Conservation (phyloP, 148 eudicot species). For the Selenicereus undatus region DNA sequence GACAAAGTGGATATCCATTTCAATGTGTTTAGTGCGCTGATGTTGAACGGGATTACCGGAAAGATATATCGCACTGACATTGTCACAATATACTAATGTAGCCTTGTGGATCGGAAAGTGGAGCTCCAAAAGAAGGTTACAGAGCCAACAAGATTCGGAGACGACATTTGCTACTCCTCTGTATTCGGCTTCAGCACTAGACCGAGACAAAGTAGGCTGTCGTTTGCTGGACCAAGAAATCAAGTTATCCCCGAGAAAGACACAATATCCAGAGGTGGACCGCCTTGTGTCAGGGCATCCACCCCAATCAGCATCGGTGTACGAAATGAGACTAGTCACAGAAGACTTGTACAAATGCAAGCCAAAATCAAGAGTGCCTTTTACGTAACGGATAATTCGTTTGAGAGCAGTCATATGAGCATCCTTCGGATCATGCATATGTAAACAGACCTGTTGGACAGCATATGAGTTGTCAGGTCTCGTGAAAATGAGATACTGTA, state of each 20-base stretch:
- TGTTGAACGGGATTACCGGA: background rate
- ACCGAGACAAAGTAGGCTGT: background rate
- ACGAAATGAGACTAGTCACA: background rate
- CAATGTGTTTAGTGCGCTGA: background rate
- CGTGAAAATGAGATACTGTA: background rate
- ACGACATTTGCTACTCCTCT: background rate
- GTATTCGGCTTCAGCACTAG: background rate
- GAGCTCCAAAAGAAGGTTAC: background rate
- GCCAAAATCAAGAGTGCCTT: background rate
- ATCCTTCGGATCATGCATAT: background rate
- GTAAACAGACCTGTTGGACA: background rate
- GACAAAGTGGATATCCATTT: background rate
- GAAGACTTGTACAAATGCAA: background rate
- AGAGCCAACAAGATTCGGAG: background rate
- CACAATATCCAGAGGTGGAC: background rate
- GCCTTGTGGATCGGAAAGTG: background rate
- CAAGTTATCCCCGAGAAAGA: background rate
- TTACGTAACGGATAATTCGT: background rate
- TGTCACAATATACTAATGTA: background rate
- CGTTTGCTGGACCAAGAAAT: background rate
- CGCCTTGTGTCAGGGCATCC: background rate
- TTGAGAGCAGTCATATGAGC: background rate
- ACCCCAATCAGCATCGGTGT: background rate
- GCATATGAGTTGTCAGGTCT: background rate
- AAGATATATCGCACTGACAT: background rate